These are phyloP conservation scores for Chlorella sp. DNA, from an alignment of 139 green algal genomes.

Conservation along the genomic window DNA sequence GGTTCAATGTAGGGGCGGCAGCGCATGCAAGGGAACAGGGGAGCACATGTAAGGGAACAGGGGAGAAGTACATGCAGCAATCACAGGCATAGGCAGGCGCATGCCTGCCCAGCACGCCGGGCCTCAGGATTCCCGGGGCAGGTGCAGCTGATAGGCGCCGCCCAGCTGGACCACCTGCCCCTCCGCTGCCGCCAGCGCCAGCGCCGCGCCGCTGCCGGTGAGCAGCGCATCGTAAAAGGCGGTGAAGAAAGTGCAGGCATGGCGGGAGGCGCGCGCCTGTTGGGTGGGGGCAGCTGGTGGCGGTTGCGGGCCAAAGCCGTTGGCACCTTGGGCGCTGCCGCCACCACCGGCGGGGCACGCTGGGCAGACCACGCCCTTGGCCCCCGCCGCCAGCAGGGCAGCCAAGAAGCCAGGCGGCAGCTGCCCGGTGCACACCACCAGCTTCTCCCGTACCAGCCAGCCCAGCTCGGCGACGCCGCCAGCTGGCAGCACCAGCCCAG, in stretches of 20 bases:
- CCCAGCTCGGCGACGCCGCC: slow-evolving; percentile 4
- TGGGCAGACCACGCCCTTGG: slow-evolving; percentile 4
- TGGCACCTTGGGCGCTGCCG: not conserved
- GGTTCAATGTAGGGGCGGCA: too few relatives aligned
- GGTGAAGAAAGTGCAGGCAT: slow-evolving; percentile 1
- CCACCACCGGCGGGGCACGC: too few relatives aligned
- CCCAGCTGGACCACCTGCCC: not conserved
- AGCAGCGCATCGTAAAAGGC: slow-evolving; percentile 13
- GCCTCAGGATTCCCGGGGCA: not conserved
- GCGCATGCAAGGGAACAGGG: too few relatives aligned
- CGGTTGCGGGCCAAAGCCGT: not conserved
- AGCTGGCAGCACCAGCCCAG: slow-evolving; percentile 27
- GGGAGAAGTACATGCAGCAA: too few relatives aligned
- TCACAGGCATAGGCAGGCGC: too few relatives aligned
- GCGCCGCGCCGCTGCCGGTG: not conserved
- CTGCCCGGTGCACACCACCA: slow-evolving; percentile 28
- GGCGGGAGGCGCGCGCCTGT: too few relatives aligned
- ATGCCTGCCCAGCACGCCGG: too few relatives aligned
- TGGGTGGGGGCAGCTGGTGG: too few relatives aligned
- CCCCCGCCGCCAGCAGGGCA: not conserved
- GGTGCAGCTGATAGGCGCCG: not conserved
- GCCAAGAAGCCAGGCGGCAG: not conserved
- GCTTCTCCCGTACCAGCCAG: not conserved
- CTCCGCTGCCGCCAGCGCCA: not conserved
- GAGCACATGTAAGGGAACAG: too few relatives aligned